phyloP scores from a whole-genome alignment of 768 basidiomycete genomes.

The Agrocybe praecox region DNA sequence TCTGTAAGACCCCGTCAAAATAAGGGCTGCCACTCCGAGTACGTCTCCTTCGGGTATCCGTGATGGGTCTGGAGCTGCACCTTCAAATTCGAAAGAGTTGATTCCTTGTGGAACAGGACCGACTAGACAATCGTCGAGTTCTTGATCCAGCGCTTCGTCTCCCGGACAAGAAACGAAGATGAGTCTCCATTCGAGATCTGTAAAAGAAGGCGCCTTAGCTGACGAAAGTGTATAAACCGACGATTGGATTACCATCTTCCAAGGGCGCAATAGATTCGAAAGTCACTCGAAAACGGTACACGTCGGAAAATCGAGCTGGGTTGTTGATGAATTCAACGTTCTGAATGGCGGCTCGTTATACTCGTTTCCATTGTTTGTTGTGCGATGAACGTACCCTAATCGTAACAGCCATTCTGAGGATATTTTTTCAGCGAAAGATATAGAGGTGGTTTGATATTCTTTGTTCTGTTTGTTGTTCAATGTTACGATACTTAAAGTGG shows the following conservation, averaged over 20 bases:
- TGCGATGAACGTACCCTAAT: constrained; percentile 53
- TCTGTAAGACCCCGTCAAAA: constrained; percentile 93
- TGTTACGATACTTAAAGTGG: constrained; percentile 5
- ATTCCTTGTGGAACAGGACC: constrained; percentile 97
- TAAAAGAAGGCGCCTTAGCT: background rate
- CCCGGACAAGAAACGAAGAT: constrained; percentile 96
- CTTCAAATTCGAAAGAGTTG: constrained; percentile 97
- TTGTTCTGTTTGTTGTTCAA: constrained; percentile 9
- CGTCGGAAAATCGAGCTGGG: constrained; percentile 88
- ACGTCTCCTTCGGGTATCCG: constrained; percentile 90
- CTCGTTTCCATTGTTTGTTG: background rate
- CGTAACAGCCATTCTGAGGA: constrained; percentile 60
- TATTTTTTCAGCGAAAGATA: background rate
- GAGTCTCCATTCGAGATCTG: constrained; percentile 97
- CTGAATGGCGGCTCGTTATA: constrained; percentile 32
- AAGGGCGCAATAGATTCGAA: constrained; percentile 96
- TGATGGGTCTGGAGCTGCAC: constrained; percentile 78
- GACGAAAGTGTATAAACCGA: background rate
- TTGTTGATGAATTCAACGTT: constrained; percentile 93
- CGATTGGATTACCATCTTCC: constrained; percentile 67
- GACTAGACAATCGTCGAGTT: constrained; percentile 96
- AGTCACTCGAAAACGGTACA: constrained; percentile 92
- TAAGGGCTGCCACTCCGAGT: constrained; percentile 94
- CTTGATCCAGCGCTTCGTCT: constrained; percentile 91
- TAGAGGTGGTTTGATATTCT: constrained; percentile 6